Base-by-base conservation (phyloP, 1,139 yeast species). In the Yamadazyma songkhlaensis region DNA sequence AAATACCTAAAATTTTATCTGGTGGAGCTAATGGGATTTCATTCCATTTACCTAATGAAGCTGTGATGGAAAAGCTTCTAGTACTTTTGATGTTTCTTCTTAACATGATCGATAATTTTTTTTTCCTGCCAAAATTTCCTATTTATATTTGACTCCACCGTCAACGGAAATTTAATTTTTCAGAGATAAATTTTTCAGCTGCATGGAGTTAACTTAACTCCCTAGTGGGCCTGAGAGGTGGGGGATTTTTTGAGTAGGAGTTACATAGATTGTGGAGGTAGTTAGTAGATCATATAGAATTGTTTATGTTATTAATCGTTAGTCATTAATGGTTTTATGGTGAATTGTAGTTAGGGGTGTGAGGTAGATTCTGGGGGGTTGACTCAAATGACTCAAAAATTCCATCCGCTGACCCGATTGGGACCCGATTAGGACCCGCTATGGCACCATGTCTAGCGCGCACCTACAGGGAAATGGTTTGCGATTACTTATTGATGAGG, bases 1-100 rank as follows among this genome's bases (percentile, higher is more conserved):
- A 67, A 39, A 83, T 71, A 29, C 90, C 90, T 52, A 84, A 67
- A 45, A 84, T 82, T 52, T 82, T 81, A 61, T 84, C 92, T 22
- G 89, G 82, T 33, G 86, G 84, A 22, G 86, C 86, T 55, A 75
- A 75, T 38, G 78, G 76, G 45, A 72, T 68, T 20, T 68, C 70
- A 43, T 56, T 59, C 74, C 74, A 70, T 45, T 59, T 56, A 32
- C 43, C 46, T 32, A 51, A 45, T 30, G 44, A 47, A n/a, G 38
- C 27, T n/a, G 38, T 35, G 3, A 34, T 20, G 20, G 46, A 37
- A 28, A 50, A 50, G 17, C 39, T 23, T 46, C 51, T 49, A 21
- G 28, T 25, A 25, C 27, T 12, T 12, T 12, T 25, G 6, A 21
- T 26, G 22, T 12, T 21, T 9, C 13, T 15, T 21, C 21, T 24